Base-by-base conservation (phyloP, 495 filamentous ascomycete species). In the Echria macrotheca region DNA sequence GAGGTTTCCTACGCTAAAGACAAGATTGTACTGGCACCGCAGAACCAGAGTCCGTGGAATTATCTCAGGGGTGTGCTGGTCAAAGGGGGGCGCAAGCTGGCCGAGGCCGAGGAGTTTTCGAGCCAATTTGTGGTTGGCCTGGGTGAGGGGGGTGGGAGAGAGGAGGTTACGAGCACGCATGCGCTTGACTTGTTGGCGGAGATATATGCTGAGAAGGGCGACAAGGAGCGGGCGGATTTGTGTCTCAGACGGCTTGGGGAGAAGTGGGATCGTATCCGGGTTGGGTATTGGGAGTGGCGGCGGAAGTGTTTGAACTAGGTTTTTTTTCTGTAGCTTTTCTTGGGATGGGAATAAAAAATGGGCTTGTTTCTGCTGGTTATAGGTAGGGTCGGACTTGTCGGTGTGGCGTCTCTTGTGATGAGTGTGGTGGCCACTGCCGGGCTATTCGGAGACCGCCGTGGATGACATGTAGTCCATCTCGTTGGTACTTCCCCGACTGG, bases 1-100 rank as follows among this genome's bases (percentile, higher is more conserved):
- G 93, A 97, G 71, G 61, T 95, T 33, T 66, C 72, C 54, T 96
- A 80, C 57, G 78, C 83, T 6, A 69, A 88, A 70, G 68, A 71
- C 18, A 82, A 85, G 59, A 87, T 95, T 42, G 59, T 69, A 19
- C 71, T 82, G 18, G 91, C 91, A 40, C 93, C 94, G 24, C 91
- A 97, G 71, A 98, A 97, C 63, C 85, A 88, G 60, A 88, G 85
- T 57, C 79, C 89, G 5, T 98, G 93, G 93, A 89, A 85, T 56
- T 98, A 95, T 69, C 72, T 96, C 15, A 74, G 83, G 8, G 93
- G 91, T 14, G 76, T 89, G 41, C 61, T 90, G 50, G 72, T 76
- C 31, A 84, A 87, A 45, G 75, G 79, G 10, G 80, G 80, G 1
- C 66, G 77, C 47, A 65, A 73, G 7, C 54, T 89, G 6, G 67